Base-by-base conservation (phyloP, 805 yeast genomes). In the Yamadazyma tumulicola region DNA sequence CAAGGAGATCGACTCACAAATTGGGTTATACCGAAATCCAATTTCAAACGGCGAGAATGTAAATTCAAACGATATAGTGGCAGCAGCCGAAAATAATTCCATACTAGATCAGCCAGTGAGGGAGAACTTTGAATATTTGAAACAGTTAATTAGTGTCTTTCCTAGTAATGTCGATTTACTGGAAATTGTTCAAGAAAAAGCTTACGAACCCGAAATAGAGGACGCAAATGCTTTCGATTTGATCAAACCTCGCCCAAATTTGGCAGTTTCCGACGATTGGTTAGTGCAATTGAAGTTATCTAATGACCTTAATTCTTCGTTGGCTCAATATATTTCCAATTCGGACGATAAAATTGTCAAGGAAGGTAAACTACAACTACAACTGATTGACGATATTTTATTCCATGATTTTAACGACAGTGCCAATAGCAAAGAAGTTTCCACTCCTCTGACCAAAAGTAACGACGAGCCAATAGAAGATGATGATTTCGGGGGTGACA, bases 191-290 rank as follows among this genome's bases (percentile, higher is more conserved):
- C 66, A 72, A 31, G 85, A 80, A 44, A 81, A 77, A 47, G 82
- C 77, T 3, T 84, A 75, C 51, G 93, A 84, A 54, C 91, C 91
- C 0, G 76, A 77, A 69, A 54, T 72, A 50, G 23, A 46, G 1
- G 54, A 67, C 61, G 39, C 28, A 2, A 45, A 61, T 37, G 47
- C 51, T 24, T 48, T 68, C 51, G 55, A 57, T 25, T 45, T 31
- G 5, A 56, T 65, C 29, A 72, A 68, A 41, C 63, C 54, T 4
- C 61, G 62, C 18, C 71, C 79, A 1, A 52, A 64, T 19, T 59
- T 77, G 26, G 73, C 77, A 1, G 64, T 67, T 1, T 68, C 81
- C 5, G 65, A 66, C 20, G 73, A 79, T 43, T 85, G 94, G 91
- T 64, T 74, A 16, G 63, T 70, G 10, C 91, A 83, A 48, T 52